Evolutionary conservation across 371 early-diverging fungal species (phyloP).

Genomic region (Blakeslea trispora): DNA sequence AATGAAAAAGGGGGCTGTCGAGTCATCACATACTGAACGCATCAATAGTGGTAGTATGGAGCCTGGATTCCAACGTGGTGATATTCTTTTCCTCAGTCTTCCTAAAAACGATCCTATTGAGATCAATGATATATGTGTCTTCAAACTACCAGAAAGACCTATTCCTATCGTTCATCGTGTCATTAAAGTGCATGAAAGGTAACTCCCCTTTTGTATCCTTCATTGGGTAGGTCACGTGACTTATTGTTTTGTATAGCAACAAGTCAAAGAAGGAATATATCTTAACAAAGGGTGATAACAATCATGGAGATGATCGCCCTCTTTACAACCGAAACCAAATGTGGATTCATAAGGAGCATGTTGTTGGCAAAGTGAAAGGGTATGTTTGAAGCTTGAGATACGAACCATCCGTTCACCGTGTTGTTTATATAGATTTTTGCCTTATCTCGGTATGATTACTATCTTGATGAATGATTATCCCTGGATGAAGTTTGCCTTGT

Average conservation of each 20-base stretch:
- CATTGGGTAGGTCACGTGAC: background rate
- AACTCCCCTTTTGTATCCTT: no score
- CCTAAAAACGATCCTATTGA: slow-evolving; percentile 67
- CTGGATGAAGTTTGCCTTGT: slow-evolving; percentile 79
- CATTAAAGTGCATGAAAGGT: slow-evolving; percentile 86
- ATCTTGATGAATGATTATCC: slow-evolving; percentile 96
- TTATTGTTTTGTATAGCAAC: slow-evolving; percentile 32
- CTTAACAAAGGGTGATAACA: slow-evolving; percentile 99
- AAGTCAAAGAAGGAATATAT: slow-evolving; percentile 74
- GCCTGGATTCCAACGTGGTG: slow-evolving; percentile 98
- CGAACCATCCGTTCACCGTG: background rate
- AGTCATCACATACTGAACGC: background rate
- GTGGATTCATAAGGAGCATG: slow-evolving; percentile 88
- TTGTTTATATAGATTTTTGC: slow-evolving; percentile 64
- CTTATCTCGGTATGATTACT: slow-evolving; percentile 97
- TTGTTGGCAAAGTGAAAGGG: slow-evolving; percentile 90
- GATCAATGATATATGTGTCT: slow-evolving; percentile 97
- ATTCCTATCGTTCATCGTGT: slow-evolving; percentile 99
- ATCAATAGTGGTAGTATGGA: slow-evolving; percentile 96
- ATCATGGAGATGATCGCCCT: slow-evolving; percentile 91
- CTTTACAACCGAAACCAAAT: slow-evolving; percentile 88
- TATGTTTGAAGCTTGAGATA: slow-evolving; percentile 22
- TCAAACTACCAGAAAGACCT: slow-evolving; percentile 86
- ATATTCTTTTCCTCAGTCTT: slow-evolving; percentile 89
- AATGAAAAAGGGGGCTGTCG: background rate